Conservation (phyloP, 2,329 filamentous ascomycete genomes). For the Ceratocystis albifundus region DNA sequence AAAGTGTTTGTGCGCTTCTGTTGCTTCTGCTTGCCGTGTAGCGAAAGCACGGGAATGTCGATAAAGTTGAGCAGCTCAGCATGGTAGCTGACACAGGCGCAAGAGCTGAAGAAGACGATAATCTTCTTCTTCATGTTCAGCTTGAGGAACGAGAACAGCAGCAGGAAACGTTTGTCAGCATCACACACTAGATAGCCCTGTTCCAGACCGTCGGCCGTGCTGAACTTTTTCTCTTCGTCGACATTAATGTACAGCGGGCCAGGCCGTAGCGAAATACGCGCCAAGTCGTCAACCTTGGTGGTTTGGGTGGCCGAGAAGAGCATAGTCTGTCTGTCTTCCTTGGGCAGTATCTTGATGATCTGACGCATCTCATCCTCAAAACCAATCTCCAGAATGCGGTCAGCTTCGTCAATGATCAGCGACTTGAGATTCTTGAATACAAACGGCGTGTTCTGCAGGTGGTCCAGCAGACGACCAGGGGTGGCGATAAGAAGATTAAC, state of each 20-base stretch:
- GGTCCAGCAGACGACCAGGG: conserved; percentile 82
- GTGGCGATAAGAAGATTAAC: conserved; percentile 93
- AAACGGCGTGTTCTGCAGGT: conserved; percentile 87
- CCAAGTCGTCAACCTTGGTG: conserved; percentile 94
- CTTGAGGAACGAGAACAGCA: conserved; percentile 91
- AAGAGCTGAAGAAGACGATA: conserved; percentile 90
- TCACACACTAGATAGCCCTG: conserved; percentile 94
- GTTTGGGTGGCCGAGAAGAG: conserved; percentile 98
- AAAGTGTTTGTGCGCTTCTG: conserved; percentile 98
- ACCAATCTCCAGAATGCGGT: conserved; percentile 89
- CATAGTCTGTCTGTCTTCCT: conserved; percentile 82
- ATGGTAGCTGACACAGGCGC: conserved; percentile 91
- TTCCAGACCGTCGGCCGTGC: conserved; percentile 85
- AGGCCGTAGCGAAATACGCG: conserved; percentile 79
- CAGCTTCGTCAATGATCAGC: conserved; percentile 90
- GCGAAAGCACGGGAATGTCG: conserved; percentile 73
- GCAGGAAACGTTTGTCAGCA: conserved; percentile 80
- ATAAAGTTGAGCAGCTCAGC: conserved; percentile 95
- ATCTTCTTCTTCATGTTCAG: conserved; percentile 85
- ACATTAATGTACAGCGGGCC: conserved; percentile 96
- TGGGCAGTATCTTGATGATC: conserved; percentile 87
- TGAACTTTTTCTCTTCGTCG: conserved; percentile 76
- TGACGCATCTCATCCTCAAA: conserved; percentile 98
- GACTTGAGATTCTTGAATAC: conserved; percentile 86
- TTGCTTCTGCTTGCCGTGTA: conserved; percentile 96